Percentiles rank a stretch among this genome's conserved stretches.
phyloP scores from a whole-genome alignment of 2,329 filamentous ascomycete genomes.

The Hymenoscyphus fructigenus region DNA sequence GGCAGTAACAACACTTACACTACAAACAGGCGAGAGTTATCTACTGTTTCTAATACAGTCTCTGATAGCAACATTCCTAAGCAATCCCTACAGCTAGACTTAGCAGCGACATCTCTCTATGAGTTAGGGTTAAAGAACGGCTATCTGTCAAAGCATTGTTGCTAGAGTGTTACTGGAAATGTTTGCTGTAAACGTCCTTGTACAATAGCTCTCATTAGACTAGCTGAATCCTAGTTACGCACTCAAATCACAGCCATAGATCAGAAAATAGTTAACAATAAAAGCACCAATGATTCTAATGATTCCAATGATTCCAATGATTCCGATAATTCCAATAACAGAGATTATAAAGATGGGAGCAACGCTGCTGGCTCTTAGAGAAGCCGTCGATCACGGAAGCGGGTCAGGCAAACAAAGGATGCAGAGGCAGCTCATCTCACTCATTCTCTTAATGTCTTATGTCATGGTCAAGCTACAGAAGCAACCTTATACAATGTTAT shows the following conservation, averaged over 20 bases:
- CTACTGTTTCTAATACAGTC: constrained; percentile 9
- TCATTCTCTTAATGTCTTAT: constrained; percentile 21
- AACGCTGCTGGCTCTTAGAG: neutral
- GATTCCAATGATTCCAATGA: too few relatives aligned
- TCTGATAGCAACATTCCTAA: constrained; percentile 17
- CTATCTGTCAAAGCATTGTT: constrained; percentile 15
- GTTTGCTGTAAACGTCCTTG: constrained; percentile 16
- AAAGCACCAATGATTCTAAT: constrained; percentile 19
- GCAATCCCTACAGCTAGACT: constrained; percentile 15
- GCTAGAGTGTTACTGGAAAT: constrained; percentile 17
- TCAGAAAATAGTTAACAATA: constrained; percentile 21
- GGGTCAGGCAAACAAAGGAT: constrained; percentile 14
- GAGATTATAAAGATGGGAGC: constrained; percentile 20
- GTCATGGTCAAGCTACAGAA: constrained; percentile 21
- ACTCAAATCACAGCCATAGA: constrained; percentile 13
- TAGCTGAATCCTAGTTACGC: constrained; percentile 9
- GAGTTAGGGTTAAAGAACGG: constrained; percentile 20
- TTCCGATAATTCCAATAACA: constrained; percentile 22
- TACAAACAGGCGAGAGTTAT: neutral
- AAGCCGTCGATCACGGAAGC: constrained; percentile 14
- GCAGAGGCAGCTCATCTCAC: constrained; percentile 12
- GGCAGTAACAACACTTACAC: neutral
- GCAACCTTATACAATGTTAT: constrained; percentile 15
- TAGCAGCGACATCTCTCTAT: constrained; percentile 9
- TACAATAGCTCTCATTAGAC: constrained; percentile 11